These are phyloP conservation scores for Cyclostephanos invisitatus DNA, from an alignment of 108 stramenopile species.

Conservation along the genomic window DNA sequence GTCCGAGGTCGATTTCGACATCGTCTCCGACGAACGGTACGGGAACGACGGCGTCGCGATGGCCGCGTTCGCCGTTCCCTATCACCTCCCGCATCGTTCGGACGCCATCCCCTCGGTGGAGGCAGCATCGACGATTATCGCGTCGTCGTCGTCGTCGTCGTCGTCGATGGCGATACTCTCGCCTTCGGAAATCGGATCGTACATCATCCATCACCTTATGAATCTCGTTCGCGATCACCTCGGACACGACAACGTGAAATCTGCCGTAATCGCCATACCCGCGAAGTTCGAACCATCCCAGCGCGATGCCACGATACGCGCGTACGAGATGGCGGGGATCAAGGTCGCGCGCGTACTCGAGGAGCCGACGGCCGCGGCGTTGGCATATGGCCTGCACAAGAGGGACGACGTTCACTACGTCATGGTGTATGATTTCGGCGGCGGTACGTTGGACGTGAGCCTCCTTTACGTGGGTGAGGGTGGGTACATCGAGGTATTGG, in stretches of 20 bases:
- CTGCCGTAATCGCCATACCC: slow-evolving; percentile 95
- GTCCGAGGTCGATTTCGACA: slow-evolving; percentile 73
- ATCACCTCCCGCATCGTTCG: slow-evolving; percentile 25
- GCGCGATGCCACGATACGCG: slow-evolving; percentile 75
- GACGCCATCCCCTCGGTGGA: too few species aligned
- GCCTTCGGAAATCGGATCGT: slow-evolving; percentile 76
- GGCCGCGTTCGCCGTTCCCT: slow-evolving; percentile 50
- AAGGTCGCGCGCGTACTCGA: slow-evolving; percentile 86
- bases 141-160: background rate
- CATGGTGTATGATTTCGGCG: slow-evolving; percentile 97
- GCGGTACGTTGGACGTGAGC: slow-evolving; percentile 95
- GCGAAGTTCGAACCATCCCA: slow-evolving; percentile 93
- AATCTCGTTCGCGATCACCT: slow-evolving; percentile 69
- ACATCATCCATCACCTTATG: slow-evolving; percentile 78
- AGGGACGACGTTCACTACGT: slow-evolving; percentile 94
- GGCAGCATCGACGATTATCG: too few species aligned
- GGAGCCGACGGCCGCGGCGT: slow-evolving; percentile 95
- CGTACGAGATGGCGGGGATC: slow-evolving; percentile 82
- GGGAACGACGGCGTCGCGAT: slow-evolving; percentile 3
- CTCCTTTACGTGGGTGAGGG: slow-evolving; percentile 88
- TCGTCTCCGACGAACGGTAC: slow-evolving; percentile 28
- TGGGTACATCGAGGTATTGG: slow-evolving; percentile 92
- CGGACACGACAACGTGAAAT: slow-evolving; percentile 88
- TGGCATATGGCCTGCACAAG: slow-evolving; percentile 95
- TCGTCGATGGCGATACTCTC: slow-evolving; percentile 35